Conservation (phyloP, 2,329 filamentous ascomycete species). For the Pestalotiopsis sp. region DNA sequence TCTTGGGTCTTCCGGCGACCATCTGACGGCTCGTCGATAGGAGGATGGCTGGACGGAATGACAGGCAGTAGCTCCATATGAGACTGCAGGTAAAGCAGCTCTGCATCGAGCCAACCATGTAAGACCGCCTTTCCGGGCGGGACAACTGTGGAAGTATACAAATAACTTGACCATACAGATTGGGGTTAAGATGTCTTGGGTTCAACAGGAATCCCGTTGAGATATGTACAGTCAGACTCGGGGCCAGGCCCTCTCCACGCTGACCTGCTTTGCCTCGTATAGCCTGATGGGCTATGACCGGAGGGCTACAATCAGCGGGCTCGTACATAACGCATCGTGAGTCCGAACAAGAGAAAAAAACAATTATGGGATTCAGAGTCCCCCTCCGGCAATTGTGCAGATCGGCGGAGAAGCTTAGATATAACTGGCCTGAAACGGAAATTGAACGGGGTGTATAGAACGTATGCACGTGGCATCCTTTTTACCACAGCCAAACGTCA, state of each 20-base stretch:
- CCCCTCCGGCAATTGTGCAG: neutral
- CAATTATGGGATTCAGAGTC: neutral
- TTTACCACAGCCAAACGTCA: neutral
- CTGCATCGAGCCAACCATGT: neutral
- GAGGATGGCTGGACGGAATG: neutral
- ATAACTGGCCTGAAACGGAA: constrained; percentile 2
- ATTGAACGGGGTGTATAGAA: neutral
- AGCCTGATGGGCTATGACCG: neutral
- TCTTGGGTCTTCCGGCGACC: neutral
- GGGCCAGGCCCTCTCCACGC: neutral
- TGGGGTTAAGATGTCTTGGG: neutral
- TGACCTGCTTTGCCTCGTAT: neutral
- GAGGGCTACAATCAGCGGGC: neutral
- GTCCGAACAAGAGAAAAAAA: neutral
- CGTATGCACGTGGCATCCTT: neutral
- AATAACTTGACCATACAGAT: neutral
- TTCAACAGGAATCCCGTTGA: neutral
- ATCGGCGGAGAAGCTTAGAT: neutral
- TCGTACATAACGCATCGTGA: neutral
- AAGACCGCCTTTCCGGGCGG: neutral
- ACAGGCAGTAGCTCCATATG: neutral
- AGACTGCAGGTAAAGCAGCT: neutral
- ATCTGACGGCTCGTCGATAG: neutral
- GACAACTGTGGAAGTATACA: neutral
- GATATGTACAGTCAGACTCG: neutral